These are phyloP conservation scores for Aspergillus neotritici DNA, from an alignment of 2,329 filamentous ascomycete genomes.

Conservation along the genomic window DNA sequence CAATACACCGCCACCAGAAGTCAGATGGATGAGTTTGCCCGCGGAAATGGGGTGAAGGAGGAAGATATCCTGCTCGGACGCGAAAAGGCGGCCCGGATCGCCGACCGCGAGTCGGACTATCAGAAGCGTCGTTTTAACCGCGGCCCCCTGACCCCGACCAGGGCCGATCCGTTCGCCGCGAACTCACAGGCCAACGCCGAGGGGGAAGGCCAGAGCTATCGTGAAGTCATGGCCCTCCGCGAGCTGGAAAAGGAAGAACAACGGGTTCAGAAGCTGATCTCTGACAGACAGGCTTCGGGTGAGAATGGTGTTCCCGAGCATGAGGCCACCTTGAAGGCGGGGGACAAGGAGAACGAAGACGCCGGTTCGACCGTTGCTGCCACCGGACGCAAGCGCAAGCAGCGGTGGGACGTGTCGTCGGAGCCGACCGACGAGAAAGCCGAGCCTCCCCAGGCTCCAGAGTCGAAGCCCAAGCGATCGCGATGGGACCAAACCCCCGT, in stretches of 20 bases:
- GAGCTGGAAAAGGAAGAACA: constrained; percentile 93
- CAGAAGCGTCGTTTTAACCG: constrained; percentile 93
- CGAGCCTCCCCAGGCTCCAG: constrained; percentile 46
- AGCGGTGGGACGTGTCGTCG: constrained; percentile 84
- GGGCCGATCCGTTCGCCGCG: constrained; percentile 77
- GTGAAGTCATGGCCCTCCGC: constrained; percentile 82
- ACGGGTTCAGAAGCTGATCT: constrained; percentile 71
- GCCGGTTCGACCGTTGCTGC: constrained; percentile 61
- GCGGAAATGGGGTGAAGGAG: constrained; percentile 79
- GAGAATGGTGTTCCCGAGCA: constrained; percentile 60
- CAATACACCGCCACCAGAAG: constrained; percentile 92
- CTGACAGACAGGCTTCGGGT: constrained; percentile 62
- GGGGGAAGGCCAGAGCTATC: constrained; percentile 73
- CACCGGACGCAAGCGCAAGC: constrained; percentile 74
- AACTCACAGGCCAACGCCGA: constrained; percentile 63
- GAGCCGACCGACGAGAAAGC: constrained; percentile 48
- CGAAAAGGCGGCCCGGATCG: constrained; percentile 85
- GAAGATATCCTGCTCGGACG: constrained; percentile 80
- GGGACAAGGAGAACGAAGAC: constrained; percentile 68
- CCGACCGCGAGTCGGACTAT: constrained; percentile 92
- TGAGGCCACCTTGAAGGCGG: constrained; percentile 66
- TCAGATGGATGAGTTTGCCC: constrained; percentile 91
- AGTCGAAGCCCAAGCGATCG: constrained; percentile 66
- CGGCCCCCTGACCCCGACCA: constrained; percentile 69
- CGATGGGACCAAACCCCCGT: constrained; percentile 78